Conservation (phyloP, 2,329 filamentous ascomycete genomes). For the Colletotrichum musicola region DNA sequence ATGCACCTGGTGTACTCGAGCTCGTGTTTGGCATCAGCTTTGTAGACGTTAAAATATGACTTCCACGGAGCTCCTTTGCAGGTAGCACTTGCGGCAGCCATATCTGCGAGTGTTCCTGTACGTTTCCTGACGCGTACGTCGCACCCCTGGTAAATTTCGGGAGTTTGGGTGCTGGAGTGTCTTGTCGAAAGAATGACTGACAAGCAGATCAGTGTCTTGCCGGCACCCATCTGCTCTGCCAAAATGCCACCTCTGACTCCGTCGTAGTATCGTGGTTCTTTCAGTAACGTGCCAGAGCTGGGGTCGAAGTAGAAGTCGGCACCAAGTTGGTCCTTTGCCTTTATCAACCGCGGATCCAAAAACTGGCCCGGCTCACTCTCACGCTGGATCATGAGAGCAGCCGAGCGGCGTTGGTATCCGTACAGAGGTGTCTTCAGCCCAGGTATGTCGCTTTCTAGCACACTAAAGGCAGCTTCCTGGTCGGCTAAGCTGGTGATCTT, state of each 20-base stretch:
- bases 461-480: slow-evolving; percentile 64
- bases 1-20: slow-evolving; percentile 67
- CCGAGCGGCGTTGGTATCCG: slow-evolving; percentile 83
- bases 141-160: slow-evolving; percentile 67
- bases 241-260: slow-evolving; percentile 81
- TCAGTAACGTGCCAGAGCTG: slow-evolving; percentile 71
- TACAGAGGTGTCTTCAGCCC: slow-evolving; percentile 73
- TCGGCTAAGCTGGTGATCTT: slow-evolving; percentile 63
- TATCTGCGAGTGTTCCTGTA: slow-evolving; percentile 76
- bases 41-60: slow-evolving; percentile 68
- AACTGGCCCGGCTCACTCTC: slow-evolving; percentile 75
- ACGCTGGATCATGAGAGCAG: slow-evolving; percentile 85
- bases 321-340: slow-evolving; percentile 71
- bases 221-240: slow-evolving; percentile 84
- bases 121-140: slow-evolving; percentile 54
- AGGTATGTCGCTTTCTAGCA: slow-evolving; percentile 65
- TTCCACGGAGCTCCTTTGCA: slow-evolving; percentile 79
- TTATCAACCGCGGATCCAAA: slow-evolving; percentile 80
- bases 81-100: slow-evolving; percentile 79
- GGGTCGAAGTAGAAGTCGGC: slow-evolving; percentile 77
- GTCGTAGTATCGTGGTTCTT: slow-evolving; percentile 80
- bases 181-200: slow-evolving; percentile 81
- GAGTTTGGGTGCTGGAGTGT: slow-evolving; percentile 74
- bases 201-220: slow-evolving; percentile 91
- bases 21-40: slow-evolving; percentile 55